Base-by-base conservation (phyloP, 2,329 filamentous ascomycete species). In the Penicillium thymicola region DNA sequence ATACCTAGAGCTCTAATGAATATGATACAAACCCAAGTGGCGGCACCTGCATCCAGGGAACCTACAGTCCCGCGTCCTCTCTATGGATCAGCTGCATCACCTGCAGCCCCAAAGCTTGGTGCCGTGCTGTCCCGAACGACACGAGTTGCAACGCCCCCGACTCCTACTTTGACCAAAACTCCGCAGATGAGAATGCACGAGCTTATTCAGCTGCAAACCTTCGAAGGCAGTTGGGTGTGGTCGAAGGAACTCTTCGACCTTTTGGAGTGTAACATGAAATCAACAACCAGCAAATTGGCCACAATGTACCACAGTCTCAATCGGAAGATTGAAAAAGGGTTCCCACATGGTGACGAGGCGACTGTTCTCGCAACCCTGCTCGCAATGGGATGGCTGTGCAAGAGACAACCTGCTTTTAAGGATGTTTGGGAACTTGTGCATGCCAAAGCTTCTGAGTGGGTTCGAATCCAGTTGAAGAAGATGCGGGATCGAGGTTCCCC, bases 201-300 rank as follows among this genome's bases (percentile, higher is more conserved):
- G 0, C 65, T 89, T 2, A 82, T 87, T 5, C 63, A 63, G 0
- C 70, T 84, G 4, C 87, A 89, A 67, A 72, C 71, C 0, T 87
- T 85, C 59, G 72, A 79, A 2, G 85, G 85, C 0, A 76, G 67
- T 16, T 87, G 84, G 84, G 45, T 55, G 0, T 78, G 72, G 70
- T 69, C 56, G 0, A 18, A 61, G 0, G 45, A 60, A 4, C 37
- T 72, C 4, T 65, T 71, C 23, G 28, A 45, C 3, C 18, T 69
- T 5, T 30, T 72, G 7, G 62, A 57, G 0, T 32, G 58, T 7
- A 43, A 55, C 25, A 30, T 40, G 37, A 13, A 14, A 3, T n/a
- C 47, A 3, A 34, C 37, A 11, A 45, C 8, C 4, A 25, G 14
- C 1, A 43, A 18, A 10, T 23, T 60, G 4, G 14, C 23, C 8